Evolutionary conservation across 495 filamentous ascomycete genomes (phyloP).

Genomic region (Hypoxylon fragiforme): DNA sequence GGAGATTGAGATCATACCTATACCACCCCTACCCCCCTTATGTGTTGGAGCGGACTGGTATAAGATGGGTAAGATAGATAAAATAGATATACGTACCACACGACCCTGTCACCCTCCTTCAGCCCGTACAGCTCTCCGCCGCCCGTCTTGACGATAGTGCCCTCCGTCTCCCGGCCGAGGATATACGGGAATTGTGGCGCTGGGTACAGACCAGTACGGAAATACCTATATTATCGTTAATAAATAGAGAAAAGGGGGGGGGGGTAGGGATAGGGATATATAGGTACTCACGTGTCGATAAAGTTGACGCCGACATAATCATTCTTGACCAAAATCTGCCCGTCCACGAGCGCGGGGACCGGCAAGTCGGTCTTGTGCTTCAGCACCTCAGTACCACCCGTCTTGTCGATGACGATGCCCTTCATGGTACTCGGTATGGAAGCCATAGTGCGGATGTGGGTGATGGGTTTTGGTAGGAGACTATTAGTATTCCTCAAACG

Average conservation of each 20-base stretch:
- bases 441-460: conserved; percentile 26
- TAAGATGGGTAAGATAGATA: background rate
- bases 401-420: conserved; percentile 72
- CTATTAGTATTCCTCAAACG: conserved; percentile 8
- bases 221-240: conserved; percentile 60
- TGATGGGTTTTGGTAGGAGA: background rate
- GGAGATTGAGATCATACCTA: background rate
- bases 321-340: conserved; percentile 83
- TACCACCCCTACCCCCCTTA: background rate
- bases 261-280: too few relatives aligned
- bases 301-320: conserved; percentile 85
- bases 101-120: conserved; percentile 67
- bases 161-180: conserved; percentile 80
- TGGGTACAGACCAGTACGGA: conserved; percentile 85
- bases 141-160: conserved; percentile 44
- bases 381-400: conserved; percentile 78
- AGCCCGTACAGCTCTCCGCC: conserved; percentile 46
- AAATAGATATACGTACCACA: conserved; percentile 46
- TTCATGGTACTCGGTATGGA: conserved; percentile 68
- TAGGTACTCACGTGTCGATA: conserved; percentile 78
- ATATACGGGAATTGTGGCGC: conserved; percentile 70
- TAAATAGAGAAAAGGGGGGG: too few relatives aligned
- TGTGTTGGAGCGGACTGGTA: too few relatives aligned
- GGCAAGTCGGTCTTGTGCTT: conserved; percentile 74
- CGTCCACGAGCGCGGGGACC: conserved; percentile 69